phyloP scores from a whole-genome alignment of 1,139 yeast genomes.

The Suhomyces bolitotheri region DNA sequence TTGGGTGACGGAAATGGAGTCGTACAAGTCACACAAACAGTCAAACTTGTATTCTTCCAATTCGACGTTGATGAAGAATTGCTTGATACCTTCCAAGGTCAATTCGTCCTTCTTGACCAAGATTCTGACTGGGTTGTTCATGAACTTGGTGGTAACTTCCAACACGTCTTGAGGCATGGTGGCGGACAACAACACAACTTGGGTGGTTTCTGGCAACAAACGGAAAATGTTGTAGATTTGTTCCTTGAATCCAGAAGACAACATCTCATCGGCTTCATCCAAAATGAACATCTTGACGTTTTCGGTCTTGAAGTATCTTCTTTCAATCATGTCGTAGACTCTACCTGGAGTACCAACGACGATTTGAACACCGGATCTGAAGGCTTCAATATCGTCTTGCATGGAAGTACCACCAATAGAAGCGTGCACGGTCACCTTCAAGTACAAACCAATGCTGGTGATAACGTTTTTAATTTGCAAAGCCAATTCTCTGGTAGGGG shows the following conservation, averaged over 20 bases:
- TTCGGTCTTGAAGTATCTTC: conserved; percentile 87
- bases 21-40: conserved; percentile 95
- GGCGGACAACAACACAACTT: conserved; percentile 94
- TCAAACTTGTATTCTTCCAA: conserved; percentile 92
- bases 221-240: conserved; percentile 97
- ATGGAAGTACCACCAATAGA: conserved; percentile 98
- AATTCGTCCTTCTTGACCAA: conserved; percentile 97
- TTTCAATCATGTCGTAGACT: conserved; percentile 95
- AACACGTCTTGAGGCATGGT: conserved; percentile 97
- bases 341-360: conserved; percentile 99
- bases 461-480: conserved; percentile 97
- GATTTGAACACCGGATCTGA: conserved; percentile 90
- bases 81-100: conserved; percentile 98
- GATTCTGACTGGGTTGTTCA: conserved; percentile 96
- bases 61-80: conserved; percentile 92
- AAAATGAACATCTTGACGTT: conserved; percentile 94
- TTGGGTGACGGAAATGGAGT: conserved; percentile 96
- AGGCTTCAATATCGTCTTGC: conserved; percentile 88
- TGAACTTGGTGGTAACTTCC: conserved; percentile 95
- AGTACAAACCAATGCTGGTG: conserved; percentile 88
- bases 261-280: conserved; percentile 99
- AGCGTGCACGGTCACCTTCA: conserved; percentile 93
- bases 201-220: conserved; percentile 90
- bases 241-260: conserved; percentile 94
- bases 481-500: conserved; percentile 99